phyloP scores from a whole-genome alignment of 2,329 filamentous ascomycete genomes.

The Onygena corvina region DNA sequence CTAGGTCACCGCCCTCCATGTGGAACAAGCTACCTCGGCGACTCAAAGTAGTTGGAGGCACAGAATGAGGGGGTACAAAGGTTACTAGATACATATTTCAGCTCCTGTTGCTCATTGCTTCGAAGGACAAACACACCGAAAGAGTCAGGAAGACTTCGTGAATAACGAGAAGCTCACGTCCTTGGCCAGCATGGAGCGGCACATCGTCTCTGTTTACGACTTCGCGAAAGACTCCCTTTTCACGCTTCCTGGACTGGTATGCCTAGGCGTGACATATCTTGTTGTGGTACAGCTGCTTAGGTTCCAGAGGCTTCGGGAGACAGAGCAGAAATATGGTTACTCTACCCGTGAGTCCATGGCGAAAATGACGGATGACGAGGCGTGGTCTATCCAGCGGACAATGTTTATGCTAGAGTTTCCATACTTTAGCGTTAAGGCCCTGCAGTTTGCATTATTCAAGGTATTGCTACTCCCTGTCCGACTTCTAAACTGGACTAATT shows the following conservation, averaged over 20 bases:
- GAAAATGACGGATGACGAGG: conserved; percentile 45
- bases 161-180: neutral
- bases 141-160: neutral
- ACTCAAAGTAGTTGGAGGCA: too few species aligned
- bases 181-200: neutral
- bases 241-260: neutral
- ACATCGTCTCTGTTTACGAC: neutral
- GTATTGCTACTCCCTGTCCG: conserved; percentile 26
- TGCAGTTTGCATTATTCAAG: conserved; percentile 50
- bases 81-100: too few species aligned
- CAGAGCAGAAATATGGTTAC: conserved; percentile 35
- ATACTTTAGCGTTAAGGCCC: conserved; percentile 37
- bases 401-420: conserved; percentile 46
- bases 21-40: too few species aligned
- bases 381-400: conserved; percentile 38
- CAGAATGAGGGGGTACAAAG: too few species aligned
- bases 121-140: too few species aligned
- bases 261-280: conserved; percentile 21
- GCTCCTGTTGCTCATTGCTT: too few species aligned
- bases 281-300: conserved; percentile 28
- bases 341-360: conserved; percentile 35
- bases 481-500: too few species aligned
- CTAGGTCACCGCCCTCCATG: too few species aligned
- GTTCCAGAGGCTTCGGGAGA: conserved; percentile 28
- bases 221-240: conserved; percentile 1